A percentile compares a stretch with the other conserved stretches of the same genome.
phyloP scores from a whole-genome alignment of 257 asterid genomes.

The Rubia yunnanensis region DNA sequence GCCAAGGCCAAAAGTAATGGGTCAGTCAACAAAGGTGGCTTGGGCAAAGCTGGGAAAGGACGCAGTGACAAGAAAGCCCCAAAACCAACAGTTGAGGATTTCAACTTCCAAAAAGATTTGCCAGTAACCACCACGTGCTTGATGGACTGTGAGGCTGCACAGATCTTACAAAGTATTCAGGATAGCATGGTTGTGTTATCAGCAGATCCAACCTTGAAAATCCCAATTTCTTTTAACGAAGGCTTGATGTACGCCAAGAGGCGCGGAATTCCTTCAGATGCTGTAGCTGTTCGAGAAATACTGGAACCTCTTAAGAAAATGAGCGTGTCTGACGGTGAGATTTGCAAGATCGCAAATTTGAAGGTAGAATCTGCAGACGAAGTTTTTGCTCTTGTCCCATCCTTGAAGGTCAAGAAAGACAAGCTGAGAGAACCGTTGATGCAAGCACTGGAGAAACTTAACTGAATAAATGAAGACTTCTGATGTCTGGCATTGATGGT shows the following conservation, averaged over 20 bases:
- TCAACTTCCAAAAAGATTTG: slow-evolving; percentile 51
- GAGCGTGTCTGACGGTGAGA: slow-evolving; percentile 76
- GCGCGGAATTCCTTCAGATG: slow-evolving; percentile 34
- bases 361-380: slow-evolving; percentile 74
- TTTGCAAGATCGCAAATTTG: slow-evolving; percentile 70
- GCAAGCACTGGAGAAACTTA: slow-evolving; percentile 46
- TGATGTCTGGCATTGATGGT: background rate
- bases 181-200: slow-evolving; percentile 67
- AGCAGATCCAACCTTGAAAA: slow-evolving; percentile 67
- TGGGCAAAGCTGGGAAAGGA: slow-evolving; percentile 52
- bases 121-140: slow-evolving; percentile 50
- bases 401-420: slow-evolving; percentile 65
- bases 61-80: slow-evolving; percentile 39
- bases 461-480: slow-evolving; percentile 17
- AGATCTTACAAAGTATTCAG: slow-evolving; percentile 64
- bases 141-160: slow-evolving; percentile 93
- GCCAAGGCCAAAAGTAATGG: too few species aligned
- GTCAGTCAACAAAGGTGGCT: too few species aligned
- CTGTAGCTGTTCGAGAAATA: slow-evolving; percentile 50
- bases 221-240: slow-evolving; percentile 70
- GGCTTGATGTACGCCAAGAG: slow-evolving; percentile 75
- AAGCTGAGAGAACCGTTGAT: slow-evolving; percentile 51
- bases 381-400: slow-evolving; percentile 73
- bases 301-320: slow-evolving; percentile 58
- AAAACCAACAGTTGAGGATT: slow-evolving; percentile 44